phyloP scores from a whole-genome alignment of 83 land plant genomes.

The Thuja plicata region DNA sequence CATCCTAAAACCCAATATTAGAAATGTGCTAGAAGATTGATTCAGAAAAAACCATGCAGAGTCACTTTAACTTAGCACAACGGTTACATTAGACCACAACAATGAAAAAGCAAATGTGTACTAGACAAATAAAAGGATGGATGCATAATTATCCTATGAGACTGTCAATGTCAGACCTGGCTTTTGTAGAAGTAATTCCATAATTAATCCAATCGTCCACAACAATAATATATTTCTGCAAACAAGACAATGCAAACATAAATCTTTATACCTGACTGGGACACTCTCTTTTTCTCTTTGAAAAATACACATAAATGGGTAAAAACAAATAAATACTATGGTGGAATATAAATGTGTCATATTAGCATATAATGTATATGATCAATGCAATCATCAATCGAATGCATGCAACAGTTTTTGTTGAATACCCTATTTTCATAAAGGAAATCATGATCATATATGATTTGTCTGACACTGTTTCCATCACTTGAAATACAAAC shows the following conservation, averaged over 20 bases:
- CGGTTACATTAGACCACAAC: background rate
- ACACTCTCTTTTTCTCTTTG: background rate
- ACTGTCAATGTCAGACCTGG: conserved; percentile 13
- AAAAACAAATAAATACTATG: background rate
- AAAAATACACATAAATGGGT: background rate
- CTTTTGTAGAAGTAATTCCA: conserved; percentile 22
- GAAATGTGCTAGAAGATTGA: background rate
- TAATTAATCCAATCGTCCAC: conserved; percentile 29
- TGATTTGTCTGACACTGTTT: conserved; percentile 10
- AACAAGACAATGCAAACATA: background rate
- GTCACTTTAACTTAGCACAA: background rate
- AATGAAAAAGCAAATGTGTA: background rate
- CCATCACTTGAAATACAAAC: conserved; percentile 24
- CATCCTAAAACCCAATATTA: background rate
- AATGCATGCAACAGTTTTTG: background rate
- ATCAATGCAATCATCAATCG: background rate
- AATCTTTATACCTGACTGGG: background rate
- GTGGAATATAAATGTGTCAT: background rate
- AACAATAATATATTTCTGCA: conserved; percentile 26
- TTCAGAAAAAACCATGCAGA: background rate
- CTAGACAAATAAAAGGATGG: background rate
- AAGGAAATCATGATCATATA: conserved; percentile 29
- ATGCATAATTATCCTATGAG: background rate
- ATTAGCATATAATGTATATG: background rate
- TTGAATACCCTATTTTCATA: conserved; percentile 18